Base-by-base conservation (phyloP, 164 flowering plant species). In the Piper longum region DNA sequence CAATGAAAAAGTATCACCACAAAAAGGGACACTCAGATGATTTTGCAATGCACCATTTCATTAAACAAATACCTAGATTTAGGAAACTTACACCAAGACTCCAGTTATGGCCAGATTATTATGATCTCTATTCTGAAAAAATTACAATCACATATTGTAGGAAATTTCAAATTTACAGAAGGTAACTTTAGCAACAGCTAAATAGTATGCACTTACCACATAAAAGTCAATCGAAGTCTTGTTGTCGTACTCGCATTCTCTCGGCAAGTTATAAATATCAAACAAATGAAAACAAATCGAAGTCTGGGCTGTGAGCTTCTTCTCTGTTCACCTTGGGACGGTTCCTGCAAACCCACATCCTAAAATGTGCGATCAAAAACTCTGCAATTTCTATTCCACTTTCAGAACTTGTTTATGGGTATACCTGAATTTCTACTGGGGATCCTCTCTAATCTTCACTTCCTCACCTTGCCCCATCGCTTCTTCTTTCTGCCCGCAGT, bases 171-270 rank as follows among this genome's bases (percentile, higher is more conserved):
- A 48, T 58, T 55, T 59, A 9, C 36, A 9, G 56, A 18, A 18
- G 36, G 3, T 13, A 1, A 36, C 7, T 48, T 14, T 48, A 48
- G 11, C 14, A 9, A 48, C 36, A 26, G 36, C 7, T 48, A 14
- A 48, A 8, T 12, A 9, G 52, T 9, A 48, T 9, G 4, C 19
- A n/a, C 83, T 72, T 40, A 84, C 99, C 85, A 71, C 82, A 80
- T 79, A 95, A 56, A 95, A 88, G 71, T 95, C 83, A 4, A 89
- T 91, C 41, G 75, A 63, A 16, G 89, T 80, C 79, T 87, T 91
- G 11, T 62, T 69, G 69, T 95, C 97, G 71, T 91, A 95, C 67
- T 95, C 99, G 41, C 97, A 91, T 69, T 95, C 99, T 74, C 99
- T 83, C 63, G n/a, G n/a, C n/a, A n/a, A n/a, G n/a, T n/a, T n/a